These are phyloP conservation scores for Lycium ferocissimum DNA, from an alignment of 257 asterid genomes.

Conservation along the genomic window DNA sequence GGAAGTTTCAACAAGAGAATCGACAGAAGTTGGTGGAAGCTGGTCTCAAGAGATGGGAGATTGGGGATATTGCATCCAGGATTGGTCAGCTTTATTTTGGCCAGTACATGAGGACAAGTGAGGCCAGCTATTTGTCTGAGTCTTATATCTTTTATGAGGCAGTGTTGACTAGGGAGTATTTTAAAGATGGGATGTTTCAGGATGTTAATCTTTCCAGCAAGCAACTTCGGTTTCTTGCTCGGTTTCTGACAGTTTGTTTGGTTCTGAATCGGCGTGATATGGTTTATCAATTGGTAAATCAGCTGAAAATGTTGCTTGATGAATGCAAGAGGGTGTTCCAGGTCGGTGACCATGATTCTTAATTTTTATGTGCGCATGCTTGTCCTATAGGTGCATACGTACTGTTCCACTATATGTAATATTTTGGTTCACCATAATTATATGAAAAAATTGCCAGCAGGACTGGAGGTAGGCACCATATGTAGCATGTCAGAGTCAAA, in stretches of 20 bases:
- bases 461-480: conserved; percentile 6
- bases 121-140: conserved; percentile 85
- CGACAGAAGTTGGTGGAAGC: conserved; percentile 93
- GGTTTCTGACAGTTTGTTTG: conserved; percentile 90
- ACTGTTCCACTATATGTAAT: not conserved
- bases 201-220: conserved; percentile 82
- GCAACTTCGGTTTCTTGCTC: conserved; percentile 90
- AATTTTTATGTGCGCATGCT: conserved; percentile 21
- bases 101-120: conserved; percentile 99
- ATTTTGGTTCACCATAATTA: not conserved
- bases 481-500: conserved; percentile 18
- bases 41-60: conserved; percentile 98
- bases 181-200: conserved; percentile 90
- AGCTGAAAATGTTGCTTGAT: conserved; percentile 86
- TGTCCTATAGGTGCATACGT: conserved; percentile 20
- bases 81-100: conserved; percentile 98
- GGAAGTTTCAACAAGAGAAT: conserved; percentile 97
- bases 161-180: conserved; percentile 87
- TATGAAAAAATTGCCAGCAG: not conserved
- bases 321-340: conserved; percentile 92
- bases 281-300: conserved; percentile 88
- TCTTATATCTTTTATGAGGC: conserved; percentile 93
- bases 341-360: conserved; percentile 48
- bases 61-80: conserved; percentile 97
- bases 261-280: conserved; percentile 83